Evolutionary conservation across 495 filamentous ascomycete species (phyloP), one percentile per base, ranked within the genome.

Genomic region (Ascobolus immersus): DNA sequence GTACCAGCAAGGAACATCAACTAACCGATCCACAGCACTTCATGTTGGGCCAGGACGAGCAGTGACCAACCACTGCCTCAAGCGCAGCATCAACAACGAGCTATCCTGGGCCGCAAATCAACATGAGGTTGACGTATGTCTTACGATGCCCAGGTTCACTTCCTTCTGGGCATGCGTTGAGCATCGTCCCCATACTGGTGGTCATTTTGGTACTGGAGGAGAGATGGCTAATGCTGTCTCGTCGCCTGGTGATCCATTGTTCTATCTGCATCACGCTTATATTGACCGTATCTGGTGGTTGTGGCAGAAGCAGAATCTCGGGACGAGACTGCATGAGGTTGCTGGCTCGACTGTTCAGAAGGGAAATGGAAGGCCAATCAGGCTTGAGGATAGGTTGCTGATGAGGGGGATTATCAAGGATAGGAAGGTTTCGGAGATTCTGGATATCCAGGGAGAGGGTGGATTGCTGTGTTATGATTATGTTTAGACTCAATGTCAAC

Each of bases 231-330:
- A 52, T 21, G 17, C 39, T 5, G 29, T 41, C 28, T 22, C 43
- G 13, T 45, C 41, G 26, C 52, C 52, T 2, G 52, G 50, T 10
- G 63, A 67, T 34, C 61, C 61, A 14, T 40, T 58, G 0, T 67
- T 67, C 39, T 60, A 54, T 33, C 47, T 65, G 17, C 61, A 67
- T 34, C 61, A 65, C 41, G 49, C 50, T 6, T 59, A 55, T 44
- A 45, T 67, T 3, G 62, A 65, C 41, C 53, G 55, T 4, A 6
- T 64, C 12, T 67, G 61, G 60, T 52, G 50, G 43, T 35, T 45
- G 4, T 67, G 63, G 61, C 61, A 65, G 40, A 43, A 54, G 8
- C 26, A 39, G 13, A 38, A 56, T 35, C 42, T 49, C 9, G 17
- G 41, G 7, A 39, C 22, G 3, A 38, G 52, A 4, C 32, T 54